Evolutionary conservation across 2,329 filamentous ascomycete species (phyloP).

Genomic region (Mycosphaerelloides madeirae): DNA sequence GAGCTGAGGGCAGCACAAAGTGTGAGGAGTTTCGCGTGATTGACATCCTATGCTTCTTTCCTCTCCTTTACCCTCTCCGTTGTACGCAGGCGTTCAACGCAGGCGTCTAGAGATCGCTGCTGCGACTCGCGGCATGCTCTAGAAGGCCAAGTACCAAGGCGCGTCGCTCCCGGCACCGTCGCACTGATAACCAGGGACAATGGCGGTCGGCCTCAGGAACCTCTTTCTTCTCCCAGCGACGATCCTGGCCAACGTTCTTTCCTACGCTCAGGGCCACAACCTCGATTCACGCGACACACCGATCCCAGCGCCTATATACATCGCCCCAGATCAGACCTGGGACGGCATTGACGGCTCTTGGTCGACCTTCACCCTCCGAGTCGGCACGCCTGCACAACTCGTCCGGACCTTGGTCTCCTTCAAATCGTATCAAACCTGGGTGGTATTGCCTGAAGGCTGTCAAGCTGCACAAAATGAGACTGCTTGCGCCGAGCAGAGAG

Average conservation of each 20-base stretch:
- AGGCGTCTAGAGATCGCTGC: too few species aligned
- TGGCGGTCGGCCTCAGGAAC: constrained; percentile 11
- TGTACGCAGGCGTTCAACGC: too few species aligned
- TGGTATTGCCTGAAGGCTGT: constrained; percentile 57
- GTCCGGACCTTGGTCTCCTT: constrained; percentile 61
- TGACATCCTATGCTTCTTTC: too few species aligned
- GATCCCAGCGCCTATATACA: constrained; percentile 24
- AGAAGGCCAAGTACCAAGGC: too few species aligned
- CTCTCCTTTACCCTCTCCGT: too few species aligned
- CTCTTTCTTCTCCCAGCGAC: constrained; percentile 22
- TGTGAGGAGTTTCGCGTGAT: too few species aligned
- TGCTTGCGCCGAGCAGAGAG: constrained; percentile 53
- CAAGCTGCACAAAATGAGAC: constrained; percentile 29
- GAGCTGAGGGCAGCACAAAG: too few species aligned
- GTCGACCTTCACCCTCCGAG: constrained; percentile 62
- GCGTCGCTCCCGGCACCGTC: too few species aligned
- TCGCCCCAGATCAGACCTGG: constrained; percentile 34
- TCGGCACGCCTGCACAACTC: constrained; percentile 51
- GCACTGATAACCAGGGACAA: not conserved
- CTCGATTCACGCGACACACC: constrained; percentile 14
- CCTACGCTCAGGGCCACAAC: constrained; percentile 6
- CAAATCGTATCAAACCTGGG: constrained; percentile 66
- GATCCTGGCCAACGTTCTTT: constrained; percentile 17
- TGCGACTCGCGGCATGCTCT: too few species aligned
- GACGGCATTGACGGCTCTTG: constrained; percentile 64